Conservation (phyloP, 1,284 basidiomycete genomes). For the Cutaneotrichosporon dermatis region DNA sequence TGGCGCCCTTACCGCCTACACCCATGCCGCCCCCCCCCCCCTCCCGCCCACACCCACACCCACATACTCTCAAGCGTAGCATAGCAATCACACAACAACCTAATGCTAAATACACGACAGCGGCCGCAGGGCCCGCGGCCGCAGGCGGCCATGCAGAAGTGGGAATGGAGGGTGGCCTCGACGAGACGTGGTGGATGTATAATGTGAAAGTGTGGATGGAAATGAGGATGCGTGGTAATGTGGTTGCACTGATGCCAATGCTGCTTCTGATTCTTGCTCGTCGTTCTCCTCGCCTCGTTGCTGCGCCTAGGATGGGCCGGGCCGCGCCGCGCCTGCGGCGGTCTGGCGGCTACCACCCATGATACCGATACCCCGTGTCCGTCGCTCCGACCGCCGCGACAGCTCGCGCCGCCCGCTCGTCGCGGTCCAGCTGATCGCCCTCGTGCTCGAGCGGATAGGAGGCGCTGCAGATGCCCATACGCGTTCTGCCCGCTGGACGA, state of each 20-base stretch:
- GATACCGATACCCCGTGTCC: conserved; percentile 40
- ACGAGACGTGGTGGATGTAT: neutral
- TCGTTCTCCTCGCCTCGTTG: neutral
- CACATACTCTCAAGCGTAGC: neutral
- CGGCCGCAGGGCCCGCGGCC: neutral
- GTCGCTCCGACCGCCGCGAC: conserved; percentile 25
- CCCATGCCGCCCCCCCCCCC: too few relatives aligned
- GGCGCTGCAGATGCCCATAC: conserved; percentile 20
- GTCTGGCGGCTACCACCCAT: conserved; percentile 36
- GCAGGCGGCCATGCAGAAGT: neutral
- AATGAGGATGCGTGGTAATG: neutral
- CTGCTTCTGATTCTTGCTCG: conserved; percentile 1
- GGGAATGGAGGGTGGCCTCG: conserved; percentile 2
- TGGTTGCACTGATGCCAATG: neutral
- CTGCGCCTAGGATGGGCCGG: neutral
- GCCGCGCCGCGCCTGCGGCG: too few relatives aligned
- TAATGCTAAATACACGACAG: conserved; percentile 8
- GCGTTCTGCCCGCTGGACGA: neutral
- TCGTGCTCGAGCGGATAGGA: conserved; percentile 35
- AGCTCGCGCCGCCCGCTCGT: conserved; percentile 25
- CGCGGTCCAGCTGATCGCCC: conserved; percentile 23
- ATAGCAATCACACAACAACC: conserved; percentile 11
- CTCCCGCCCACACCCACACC: too few relatives aligned
- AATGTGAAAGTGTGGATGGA: neutral
- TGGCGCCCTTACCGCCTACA: too few relatives aligned